Percentiles rank a stretch among this genome's conserved stretches.
Conservation (phyloP, 1,284 basidiomycete species). For the Cryptococcus wingfieldii region DNA sequence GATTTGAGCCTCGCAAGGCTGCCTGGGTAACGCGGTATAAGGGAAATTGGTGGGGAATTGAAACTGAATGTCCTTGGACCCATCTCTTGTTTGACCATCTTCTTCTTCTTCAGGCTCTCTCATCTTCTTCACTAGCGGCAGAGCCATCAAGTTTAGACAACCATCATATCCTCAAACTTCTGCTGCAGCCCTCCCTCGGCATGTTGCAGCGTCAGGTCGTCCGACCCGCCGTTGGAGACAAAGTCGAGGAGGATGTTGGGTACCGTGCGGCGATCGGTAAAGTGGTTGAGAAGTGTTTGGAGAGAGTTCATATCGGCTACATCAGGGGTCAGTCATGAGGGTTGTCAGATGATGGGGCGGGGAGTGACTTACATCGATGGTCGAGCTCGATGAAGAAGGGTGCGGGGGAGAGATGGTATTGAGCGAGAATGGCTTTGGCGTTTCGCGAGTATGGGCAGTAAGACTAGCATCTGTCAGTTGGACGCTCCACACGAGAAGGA, state of each 20-base stretch:
- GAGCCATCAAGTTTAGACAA: constrained; percentile 5
- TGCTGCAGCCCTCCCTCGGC: constrained; percentile 42
- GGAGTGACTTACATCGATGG: constrained; percentile 39
- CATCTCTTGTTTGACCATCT: neutral
- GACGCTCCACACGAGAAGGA: neutral
- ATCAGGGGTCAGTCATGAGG: neutral
- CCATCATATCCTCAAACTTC: constrained; percentile 25
- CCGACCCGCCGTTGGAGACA: constrained; percentile 44
- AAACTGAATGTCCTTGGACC: too few species aligned
- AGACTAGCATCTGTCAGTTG: constrained; percentile 11
- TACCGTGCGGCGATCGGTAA: constrained; percentile 48
- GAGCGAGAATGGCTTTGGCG: constrained; percentile 41
- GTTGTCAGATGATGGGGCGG: neutral
- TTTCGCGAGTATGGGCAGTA: constrained; percentile 48
- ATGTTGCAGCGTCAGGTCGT: constrained; percentile 44
- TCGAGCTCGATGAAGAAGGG: constrained; percentile 49
- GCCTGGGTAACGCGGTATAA: too few species aligned
- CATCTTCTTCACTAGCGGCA: neutral
- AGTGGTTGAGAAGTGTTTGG: constrained; percentile 37
- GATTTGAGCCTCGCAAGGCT: neutral
- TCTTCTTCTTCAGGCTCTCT: neutral
- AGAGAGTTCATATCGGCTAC: constrained; percentile 40
- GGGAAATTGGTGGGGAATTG: too few species aligned
- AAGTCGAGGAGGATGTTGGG: constrained; percentile 49
- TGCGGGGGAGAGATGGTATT: constrained; percentile 34